Base-by-base conservation (phyloP, 345 rosid species). In the Cardamine resedifolia region DNA sequence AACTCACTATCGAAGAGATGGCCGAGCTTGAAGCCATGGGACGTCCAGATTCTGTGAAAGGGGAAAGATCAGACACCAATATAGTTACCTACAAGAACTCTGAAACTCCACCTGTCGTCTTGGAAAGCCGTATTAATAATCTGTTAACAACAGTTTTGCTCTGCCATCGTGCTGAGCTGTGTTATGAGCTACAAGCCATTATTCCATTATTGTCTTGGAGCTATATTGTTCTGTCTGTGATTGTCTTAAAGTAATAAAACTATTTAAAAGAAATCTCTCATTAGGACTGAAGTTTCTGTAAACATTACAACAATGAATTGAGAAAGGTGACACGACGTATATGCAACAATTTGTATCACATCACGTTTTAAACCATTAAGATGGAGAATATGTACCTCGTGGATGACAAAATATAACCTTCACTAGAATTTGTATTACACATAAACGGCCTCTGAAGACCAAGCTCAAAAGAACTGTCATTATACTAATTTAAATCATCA, bases 41-140 rank as follows among this genome's bases (percentile, higher is more conserved):
- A 36, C 72, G 64, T 10, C 68, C 78, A 0, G 83, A 70, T 73
- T 58, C 45, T 12, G 83, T 81, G 44, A 80, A 84, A 75, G 85
- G 87, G 4, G 81, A 77, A 20, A 64, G 85, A 60, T 88, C 75
- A 26, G 24, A 4, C 2, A 10, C 15, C 14, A 11, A 4, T 7
- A 0, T 50, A 1, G 0, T 43, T 9, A 81, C 88, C 6, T 75
- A 71, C 75, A 49, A 72, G 43, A 41, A 73, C 41, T 75, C 85
- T 0, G 87, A 85, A 16, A 88, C 87, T 30, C 87, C 87, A 19
- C 84, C 85, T 83, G 72, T 81, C 88, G 24, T 83, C 84, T 52
- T 86, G 86, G 93, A 76, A 82, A 76, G 36, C 45, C 11, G 16
- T 41, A 19, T 71, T 50, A 71, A 49, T 21, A 68, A 19, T 6